Base-by-base conservation (phyloP, 2,329 filamentous ascomycete genomes). In the Ophiostoma ulmi region DNA sequence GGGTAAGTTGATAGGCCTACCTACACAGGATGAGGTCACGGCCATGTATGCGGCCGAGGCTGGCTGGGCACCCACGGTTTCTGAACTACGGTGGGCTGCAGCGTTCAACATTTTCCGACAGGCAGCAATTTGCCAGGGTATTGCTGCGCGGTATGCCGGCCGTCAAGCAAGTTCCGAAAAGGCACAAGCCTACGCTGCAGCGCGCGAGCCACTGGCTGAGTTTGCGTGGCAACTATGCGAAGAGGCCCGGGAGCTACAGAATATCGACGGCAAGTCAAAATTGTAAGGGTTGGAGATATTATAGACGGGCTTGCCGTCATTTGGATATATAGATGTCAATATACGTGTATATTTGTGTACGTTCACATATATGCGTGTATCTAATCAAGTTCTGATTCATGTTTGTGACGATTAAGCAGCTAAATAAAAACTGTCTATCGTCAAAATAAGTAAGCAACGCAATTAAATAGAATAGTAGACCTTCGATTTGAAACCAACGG, bases 151-250 rank as follows among this genome's bases (percentile, higher is more conserved):
- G 74, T 91, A 91, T 79, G 95, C 95, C 36, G 82, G 86, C 67
- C 83, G 94, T 67, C 94, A 98, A 84, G 95, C 95, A 52, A 97
- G 93, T 80, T 97, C 93, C 79, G 91, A 88, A 71, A 87, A 91
- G 78, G 95, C 95, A 7, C 86, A 84, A 75, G 85, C 88, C 61
- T 92, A 97, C 80, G 93, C 85, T 0, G 82, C 81, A 70, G 86
- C 87, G 78, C 89, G 91, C 80, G 84, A 82, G 65, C 89, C 91
- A 31, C 87, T 94, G 82, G 93, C 90, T 0, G 85, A 92, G 79
- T 84, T 91, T 75, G 92, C 93, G 6, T 97, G 93, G 92, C 83
- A 85, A 71, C 80, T 93, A 75, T 89, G 94, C 71, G 83, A 83
- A 78, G 79, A 77, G 73, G 79, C 80, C 11, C 69, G 65, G 22